Base-by-base conservation (phyloP, 1,284 basidiomycete genomes). In the Cutaneotrichosporon cutaneum region DNA sequence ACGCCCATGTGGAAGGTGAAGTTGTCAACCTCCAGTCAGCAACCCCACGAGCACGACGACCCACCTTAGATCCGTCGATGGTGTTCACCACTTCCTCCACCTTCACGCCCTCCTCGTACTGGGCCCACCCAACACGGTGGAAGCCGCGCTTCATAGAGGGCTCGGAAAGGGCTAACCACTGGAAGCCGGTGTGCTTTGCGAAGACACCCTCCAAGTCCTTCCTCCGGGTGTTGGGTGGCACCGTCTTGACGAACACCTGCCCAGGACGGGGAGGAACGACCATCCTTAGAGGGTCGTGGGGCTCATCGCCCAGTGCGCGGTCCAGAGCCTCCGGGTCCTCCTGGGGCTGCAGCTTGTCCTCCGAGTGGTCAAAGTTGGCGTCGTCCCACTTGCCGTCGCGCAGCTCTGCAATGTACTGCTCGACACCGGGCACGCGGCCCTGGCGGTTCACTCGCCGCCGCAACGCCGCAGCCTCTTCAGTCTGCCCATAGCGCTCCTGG, bases 161-260 rank as follows among this genome's bases (percentile, higher is more conserved):
- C 70, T 96, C 94, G 22, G 90, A 90, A 2, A 96, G 81, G 1
- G 93, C 92, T 27, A 97, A 84, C 78, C 94, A 90, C 55, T 79
- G 71, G 65, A 82, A 83, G 0, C 82, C 81, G 8, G 76, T 71
- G 52, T 77, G 70, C 47, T 75, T 64, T 2, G 68, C 63, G 58
- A 81, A 80, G 42, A 95, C 92, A 77, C 90, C 88, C 81, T 96
- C 93, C 32, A 97, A 83, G 70, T 91, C 92, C 50, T 88, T 80
- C 51, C 92, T 86, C 22, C 90, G 88, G 69, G 94, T 92, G 67
- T 91, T 90, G 27, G 93, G 92, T 45, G 92, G 90, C 66, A 96
- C 92, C 21, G 90, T 93, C 67, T 93, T 88, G 72, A 96, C 92
- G 85, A 95, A 92, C 54, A 97, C 87, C 75, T 94, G 91, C 71